Evolutionary conservation across 202 grass and related monocot genomes (phyloP).

Genomic region (Saccharum hybrid): DNA sequence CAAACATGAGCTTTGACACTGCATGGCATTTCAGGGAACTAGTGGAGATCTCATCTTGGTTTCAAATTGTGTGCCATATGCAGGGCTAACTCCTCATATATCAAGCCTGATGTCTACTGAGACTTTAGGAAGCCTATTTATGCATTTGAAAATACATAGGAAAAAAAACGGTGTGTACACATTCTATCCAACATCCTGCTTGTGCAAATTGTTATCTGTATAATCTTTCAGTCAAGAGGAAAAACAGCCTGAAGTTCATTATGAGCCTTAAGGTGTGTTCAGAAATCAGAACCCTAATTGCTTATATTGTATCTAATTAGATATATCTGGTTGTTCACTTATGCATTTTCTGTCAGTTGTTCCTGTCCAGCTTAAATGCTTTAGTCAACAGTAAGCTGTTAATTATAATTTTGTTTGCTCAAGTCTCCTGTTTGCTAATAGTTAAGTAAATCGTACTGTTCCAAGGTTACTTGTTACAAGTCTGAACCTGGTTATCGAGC

Average conservation of each 20-base stretch:
- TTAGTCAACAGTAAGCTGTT: constrained; percentile 29
- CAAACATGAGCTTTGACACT: constrained; percentile 8
- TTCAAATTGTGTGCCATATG: constrained; percentile 3
- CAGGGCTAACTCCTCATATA: constrained; percentile 36
- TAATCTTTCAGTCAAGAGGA: constrained; percentile 29
- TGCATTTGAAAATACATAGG: constrained; percentile 24
- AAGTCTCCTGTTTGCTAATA: constrained; percentile 17
- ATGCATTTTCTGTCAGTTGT: constrained; percentile 23
- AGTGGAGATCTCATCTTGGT: constrained; percentile 21
- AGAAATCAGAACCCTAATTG: constrained; percentile 36
- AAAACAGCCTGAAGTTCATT: constrained; percentile 11
- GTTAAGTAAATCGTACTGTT: constrained; percentile 17
- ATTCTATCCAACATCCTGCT: constrained; percentile 31
- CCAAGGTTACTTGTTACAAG: not conserved
- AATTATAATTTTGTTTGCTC: constrained; percentile 24
- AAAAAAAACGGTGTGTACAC: constrained; percentile 27
- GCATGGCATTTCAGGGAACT: constrained; percentile 13
- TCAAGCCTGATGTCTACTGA: constrained; percentile 22
- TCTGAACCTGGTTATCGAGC: not conserved
- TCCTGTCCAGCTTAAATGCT: constrained; percentile 29
- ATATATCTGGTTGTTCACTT: constrained; percentile 2
- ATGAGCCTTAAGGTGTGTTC: constrained; percentile 17
- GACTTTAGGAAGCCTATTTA: constrained; percentile 46
- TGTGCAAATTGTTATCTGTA: constrained; percentile 34
- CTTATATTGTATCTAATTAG: not conserved